Evolutionary conservation across 2,329 filamentous ascomycete genomes (phyloP).

Genomic region (Penicillium sp.): DNA sequence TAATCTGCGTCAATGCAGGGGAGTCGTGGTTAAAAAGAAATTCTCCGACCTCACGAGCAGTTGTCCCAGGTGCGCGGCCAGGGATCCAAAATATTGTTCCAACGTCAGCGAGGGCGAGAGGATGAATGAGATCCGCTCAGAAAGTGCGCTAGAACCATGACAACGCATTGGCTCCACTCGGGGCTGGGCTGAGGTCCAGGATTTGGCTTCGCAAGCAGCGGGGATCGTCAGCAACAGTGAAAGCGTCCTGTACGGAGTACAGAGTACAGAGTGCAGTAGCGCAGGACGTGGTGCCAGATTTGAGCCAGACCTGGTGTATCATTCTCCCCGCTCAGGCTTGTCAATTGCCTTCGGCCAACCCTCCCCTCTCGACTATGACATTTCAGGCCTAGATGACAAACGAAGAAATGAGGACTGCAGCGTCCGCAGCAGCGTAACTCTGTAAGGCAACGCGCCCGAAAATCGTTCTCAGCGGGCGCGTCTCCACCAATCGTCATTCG

Average conservation of each 20-base stretch:
- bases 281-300: neutral
- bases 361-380: neutral
- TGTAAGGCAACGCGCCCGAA: neutral
- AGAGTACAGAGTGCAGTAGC: neutral
- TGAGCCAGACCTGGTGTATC: neutral
- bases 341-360: neutral
- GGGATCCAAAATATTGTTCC: slow-evolving; percentile 7
- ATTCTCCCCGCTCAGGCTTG: neutral
- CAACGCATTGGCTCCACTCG: slow-evolving; percentile 16
- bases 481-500: slow-evolving; percentile 10
- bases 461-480: neutral
- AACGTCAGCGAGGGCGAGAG: slow-evolving; percentile 7
- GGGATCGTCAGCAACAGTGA: neutral
- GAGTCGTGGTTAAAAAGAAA: slow-evolving; percentile 21
- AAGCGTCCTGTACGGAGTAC: neutral
- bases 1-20: slow-evolving; percentile 25
- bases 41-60: slow-evolving; percentile 26
- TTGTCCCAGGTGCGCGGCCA: slow-evolving; percentile 11
- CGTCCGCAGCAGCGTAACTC: slow-evolving; percentile 1
- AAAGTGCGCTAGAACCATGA: slow-evolving; percentile 3
- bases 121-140: slow-evolving; percentile 3
- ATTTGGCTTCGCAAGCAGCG: neutral
- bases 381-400: neutral
- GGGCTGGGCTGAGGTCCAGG: slow-evolving; percentile 8
- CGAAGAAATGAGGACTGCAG: neutral